Percentiles rank a stretch among this genome's conserved stretches.
Conservation (phyloP, 305 asterid genomes). For the Fraxinus sp. region DNA sequence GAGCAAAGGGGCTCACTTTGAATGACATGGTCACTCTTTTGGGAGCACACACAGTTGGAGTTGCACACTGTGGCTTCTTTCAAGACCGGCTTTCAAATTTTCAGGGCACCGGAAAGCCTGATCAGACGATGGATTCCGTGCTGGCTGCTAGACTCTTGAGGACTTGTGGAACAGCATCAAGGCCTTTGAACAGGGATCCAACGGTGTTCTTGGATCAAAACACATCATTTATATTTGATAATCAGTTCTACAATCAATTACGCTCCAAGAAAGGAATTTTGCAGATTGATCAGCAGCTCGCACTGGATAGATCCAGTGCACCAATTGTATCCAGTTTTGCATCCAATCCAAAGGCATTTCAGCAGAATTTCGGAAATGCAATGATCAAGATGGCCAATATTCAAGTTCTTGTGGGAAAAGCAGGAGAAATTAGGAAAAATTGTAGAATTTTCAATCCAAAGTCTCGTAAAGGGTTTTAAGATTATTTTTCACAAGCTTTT, state of each 20-base stretch:
- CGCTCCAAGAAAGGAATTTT: conserved; percentile 46
- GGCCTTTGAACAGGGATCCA: conserved; percentile 34
- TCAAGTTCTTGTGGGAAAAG: conserved; percentile 45
- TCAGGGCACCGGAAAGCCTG: conserved; percentile 51
- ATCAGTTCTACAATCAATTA: conserved; percentile 54
- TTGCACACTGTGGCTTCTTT: conserved; percentile 63
- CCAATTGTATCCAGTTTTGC: conserved; percentile 39
- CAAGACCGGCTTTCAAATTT: conserved; percentile 51
- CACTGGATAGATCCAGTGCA: conserved; percentile 36
- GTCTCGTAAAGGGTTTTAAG: neutral
- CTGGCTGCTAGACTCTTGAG: conserved; percentile 38
- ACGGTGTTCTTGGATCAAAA: conserved; percentile 64
- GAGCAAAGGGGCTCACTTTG: conserved; percentile 40
- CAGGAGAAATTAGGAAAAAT: conserved; percentile 58
- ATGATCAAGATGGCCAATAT: conserved; percentile 51
- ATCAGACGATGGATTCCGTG: conserved; percentile 52
- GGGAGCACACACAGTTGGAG: conserved; percentile 71
- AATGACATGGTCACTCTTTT: conserved; percentile 62
- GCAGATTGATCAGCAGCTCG: conserved; percentile 57
- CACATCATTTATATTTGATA: conserved; percentile 48
- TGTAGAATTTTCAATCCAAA: conserved; percentile 53
- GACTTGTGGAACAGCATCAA: conserved; percentile 36
- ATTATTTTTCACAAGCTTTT: neutral
- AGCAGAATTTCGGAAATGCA: conserved; percentile 42
- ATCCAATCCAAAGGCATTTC: conserved; percentile 23